Evolutionary conservation across 257 asterid genomes (phyloP).

Genomic region (Solanum paucissectum): DNA sequence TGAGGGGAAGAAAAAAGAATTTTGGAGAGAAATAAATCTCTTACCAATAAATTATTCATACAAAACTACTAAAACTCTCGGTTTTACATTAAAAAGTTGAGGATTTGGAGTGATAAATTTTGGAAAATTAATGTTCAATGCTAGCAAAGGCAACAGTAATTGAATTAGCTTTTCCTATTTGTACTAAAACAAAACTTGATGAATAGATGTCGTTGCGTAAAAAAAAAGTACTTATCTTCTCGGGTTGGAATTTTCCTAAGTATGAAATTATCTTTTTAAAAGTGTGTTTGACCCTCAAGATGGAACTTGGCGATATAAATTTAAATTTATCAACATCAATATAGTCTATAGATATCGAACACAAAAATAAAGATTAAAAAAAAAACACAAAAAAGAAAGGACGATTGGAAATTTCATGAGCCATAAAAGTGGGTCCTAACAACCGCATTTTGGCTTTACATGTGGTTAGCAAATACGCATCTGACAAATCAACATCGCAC

Average conservation of each 20-base stretch:
- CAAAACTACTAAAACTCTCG: too few species aligned
- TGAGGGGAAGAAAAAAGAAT: too few species aligned
- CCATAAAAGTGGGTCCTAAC: neutral
- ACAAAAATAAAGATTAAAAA: too few species aligned
- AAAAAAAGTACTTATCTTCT: too few species aligned
- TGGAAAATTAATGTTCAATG: neutral
- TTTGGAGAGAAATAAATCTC: neutral
- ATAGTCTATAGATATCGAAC: too few species aligned
- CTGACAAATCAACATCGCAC: neutral
- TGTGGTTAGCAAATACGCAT: neutral
- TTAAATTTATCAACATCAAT: too few species aligned
- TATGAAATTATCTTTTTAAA: too few species aligned
- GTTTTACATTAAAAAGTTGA: too few species aligned
- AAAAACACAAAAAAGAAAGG: too few species aligned
- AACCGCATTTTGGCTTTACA: neutral
- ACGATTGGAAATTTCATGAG: neutral
- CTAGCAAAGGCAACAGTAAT: neutral
- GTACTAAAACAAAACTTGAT: neutral
- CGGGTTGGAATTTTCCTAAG: fast-evolving
- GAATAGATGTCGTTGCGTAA: neutral
- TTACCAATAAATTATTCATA: too few species aligned
- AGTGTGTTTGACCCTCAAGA: too few species aligned
- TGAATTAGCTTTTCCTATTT: neutral
- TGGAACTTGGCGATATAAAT: too few species aligned
- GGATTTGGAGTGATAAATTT: neutral